A percentile compares a stretch with the other conserved stretches of the same genome.
phyloP scores from a whole-genome alignment of 306 rosid genomes.

The Pyrus bretschneideri region DNA sequence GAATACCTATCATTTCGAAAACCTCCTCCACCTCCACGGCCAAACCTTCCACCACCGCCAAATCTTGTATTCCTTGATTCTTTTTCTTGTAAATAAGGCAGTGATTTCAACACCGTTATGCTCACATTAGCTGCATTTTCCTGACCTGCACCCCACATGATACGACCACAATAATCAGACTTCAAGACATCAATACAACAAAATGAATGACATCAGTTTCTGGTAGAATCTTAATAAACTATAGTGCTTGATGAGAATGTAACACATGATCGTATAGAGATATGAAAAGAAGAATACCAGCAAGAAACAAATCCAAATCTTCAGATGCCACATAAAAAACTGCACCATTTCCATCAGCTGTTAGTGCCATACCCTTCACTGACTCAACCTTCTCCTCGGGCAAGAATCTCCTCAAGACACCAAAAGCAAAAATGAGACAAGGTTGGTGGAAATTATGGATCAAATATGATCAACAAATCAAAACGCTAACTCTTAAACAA shows the following conservation, averaged over 20 bases:
- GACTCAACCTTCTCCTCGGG: conserved; percentile 70
- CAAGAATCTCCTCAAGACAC: conserved; percentile 62
- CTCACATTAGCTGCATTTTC: conserved; percentile 54
- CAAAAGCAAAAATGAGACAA: conserved; percentile 51
- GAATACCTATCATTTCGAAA: conserved; percentile 27
- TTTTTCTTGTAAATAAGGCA: conserved; percentile 61
- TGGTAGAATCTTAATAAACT: not conserved
- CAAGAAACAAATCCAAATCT: conserved; percentile 53
- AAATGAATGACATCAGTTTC: not conserved
- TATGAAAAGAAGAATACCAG: conserved; percentile 33
- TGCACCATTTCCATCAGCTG: conserved; percentile 80
- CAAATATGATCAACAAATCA: not conserved
- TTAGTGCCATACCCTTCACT: conserved; percentile 65
- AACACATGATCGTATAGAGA: not conserved
- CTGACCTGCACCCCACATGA: conserved; percentile 35
- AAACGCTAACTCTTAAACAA: not conserved
- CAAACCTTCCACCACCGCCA: conserved; percentile 32
- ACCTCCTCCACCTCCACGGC: conserved; percentile 24
- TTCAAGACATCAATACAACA: not conserved
- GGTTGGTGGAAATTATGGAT: conserved; percentile 1
- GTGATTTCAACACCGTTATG: conserved; percentile 40
- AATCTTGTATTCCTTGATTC: conserved; percentile 42
- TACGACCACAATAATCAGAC: not conserved
- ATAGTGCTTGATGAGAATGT: not conserved
- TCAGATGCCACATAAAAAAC: conserved; percentile 78